A percentile compares a stretch with the other conserved stretches of the same genome.
Conservation (phyloP, 306 rosid genomes). For the Aeschynomene evenia region DNA sequence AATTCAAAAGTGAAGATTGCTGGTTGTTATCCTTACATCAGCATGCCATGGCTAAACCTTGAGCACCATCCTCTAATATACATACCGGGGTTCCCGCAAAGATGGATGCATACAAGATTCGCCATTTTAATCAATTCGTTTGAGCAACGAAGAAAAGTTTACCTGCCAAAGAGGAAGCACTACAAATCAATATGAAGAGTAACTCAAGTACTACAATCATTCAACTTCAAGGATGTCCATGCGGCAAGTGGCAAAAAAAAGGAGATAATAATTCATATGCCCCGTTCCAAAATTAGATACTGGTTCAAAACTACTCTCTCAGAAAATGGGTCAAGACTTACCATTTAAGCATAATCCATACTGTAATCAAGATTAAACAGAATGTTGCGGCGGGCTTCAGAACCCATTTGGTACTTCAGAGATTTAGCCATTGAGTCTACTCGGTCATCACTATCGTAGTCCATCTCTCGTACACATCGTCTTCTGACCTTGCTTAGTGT, state of each 20-base stretch:
- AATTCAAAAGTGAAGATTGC: slow-evolving; percentile 28
- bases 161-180: slow-evolving; percentile 41
- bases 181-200: slow-evolving; percentile 7
- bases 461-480: slow-evolving; percentile 77
- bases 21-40: slow-evolving; percentile 33
- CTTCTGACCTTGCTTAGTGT: slow-evolving; percentile 64
- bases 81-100: slow-evolving; percentile 39
- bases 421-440: slow-evolving; percentile 50
- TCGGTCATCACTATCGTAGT: slow-evolving; percentile 63
- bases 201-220: neutral
- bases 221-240: slow-evolving; percentile 1
- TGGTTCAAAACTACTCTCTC: neutral
- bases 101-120: slow-evolving; percentile 23
- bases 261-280: neutral
- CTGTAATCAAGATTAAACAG: slow-evolving; percentile 67
- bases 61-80: slow-evolving; percentile 51
- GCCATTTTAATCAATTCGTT: slow-evolving; percentile 29
- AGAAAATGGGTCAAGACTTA: slow-evolving; percentile 26
- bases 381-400: slow-evolving; percentile 55
- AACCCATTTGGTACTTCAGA: slow-evolving; percentile 49
- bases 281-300: neutral
- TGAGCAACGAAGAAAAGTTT: slow-evolving; percentile 13
- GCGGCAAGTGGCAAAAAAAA: neutral
- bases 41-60: slow-evolving; percentile 36
- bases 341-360: slow-evolving; percentile 51